Evolutionary conservation across 192 early-diverging fungal species (phyloP).

Genomic region (Umbelopsis sp.): DNA sequence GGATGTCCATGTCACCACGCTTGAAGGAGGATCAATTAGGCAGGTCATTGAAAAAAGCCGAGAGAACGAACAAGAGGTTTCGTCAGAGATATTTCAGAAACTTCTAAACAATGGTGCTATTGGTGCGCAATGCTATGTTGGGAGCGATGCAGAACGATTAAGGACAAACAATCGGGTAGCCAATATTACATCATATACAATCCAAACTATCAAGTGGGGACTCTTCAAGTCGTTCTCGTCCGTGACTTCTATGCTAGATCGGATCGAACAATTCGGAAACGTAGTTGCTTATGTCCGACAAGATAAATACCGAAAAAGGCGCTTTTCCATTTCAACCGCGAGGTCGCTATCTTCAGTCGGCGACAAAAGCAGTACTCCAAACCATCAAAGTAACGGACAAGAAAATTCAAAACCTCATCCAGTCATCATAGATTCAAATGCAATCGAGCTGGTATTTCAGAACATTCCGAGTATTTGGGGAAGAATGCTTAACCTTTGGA

Average conservation of each 20-base stretch:
- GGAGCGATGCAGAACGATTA: slow-evolving; percentile 12
- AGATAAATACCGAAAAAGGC: neutral
- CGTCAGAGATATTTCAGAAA: neutral
- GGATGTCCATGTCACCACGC: neutral
- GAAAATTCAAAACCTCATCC: neutral
- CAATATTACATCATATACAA: slow-evolving; percentile 19
- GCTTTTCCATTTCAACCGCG: neutral
- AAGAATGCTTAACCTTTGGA: slow-evolving; percentile 18
- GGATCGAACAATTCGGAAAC: slow-evolving; percentile 3
- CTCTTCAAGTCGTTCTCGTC: slow-evolving; percentile 1
- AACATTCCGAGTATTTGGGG: slow-evolving; percentile 26
- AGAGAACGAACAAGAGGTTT: neutral
- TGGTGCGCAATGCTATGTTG: slow-evolving; percentile 24
- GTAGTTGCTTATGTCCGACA: neutral
- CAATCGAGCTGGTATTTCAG: slow-evolving; percentile 20
- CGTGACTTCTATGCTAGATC: slow-evolving; percentile 5
- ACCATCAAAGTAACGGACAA: neutral
- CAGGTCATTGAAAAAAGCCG: neutral
- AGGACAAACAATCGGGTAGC: slow-evolving; percentile 19
- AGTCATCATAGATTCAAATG: neutral
- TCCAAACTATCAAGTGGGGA: slow-evolving; percentile 22
- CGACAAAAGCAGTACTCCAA: neutral
- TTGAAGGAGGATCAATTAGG: neutral
- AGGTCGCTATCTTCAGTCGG: neutral
- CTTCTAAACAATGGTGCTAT: slow-evolving; percentile 20